Base-by-base conservation (phyloP, 2,329 filamentous ascomycete species). In the Colletotrichum magnum region DNA sequence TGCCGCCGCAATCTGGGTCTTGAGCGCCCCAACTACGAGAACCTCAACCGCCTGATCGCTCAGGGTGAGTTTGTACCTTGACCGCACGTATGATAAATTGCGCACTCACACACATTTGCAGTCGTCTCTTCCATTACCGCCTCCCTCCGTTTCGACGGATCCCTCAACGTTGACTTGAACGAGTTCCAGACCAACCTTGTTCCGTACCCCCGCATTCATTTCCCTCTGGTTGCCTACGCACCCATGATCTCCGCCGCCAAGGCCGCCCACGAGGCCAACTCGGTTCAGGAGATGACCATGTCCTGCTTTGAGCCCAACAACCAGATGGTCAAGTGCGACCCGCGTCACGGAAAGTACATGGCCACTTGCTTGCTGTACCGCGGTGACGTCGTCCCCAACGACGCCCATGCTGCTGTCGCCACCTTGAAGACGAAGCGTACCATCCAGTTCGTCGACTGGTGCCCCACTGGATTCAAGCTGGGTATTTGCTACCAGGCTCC, bases 151-250 rank as follows among this genome's bases (percentile, higher is more conserved):
- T 99, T 98, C 85, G 95, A 98, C 80, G 95, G 95, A 75, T 98
- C 96, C 75, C 93, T 99, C 77, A 99, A 99, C 86, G 96, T 99
- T 86, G 95, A 99, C 84, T 87, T 99, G 76, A 98, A 98, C 89
- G 95, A 99, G 88, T 99, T 99, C 93, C 95, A 99, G 90, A 99
- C 95, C 86, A 99, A 99, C 89, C 86, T 99, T 85, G 95, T 99
- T 72, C 95, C 95, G 72, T 99, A 98, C 87, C 95, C 95, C 74
- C 94, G 95, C 86, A 99, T 99, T 79, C 95, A 99, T 88, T 99
- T 98, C 92, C 95, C 95, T 81, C 93, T 99, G 77, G 95, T 98
- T 79, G 94, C 95, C 74, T 99, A 98, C 82, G 89, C 96, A 52
- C 95, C 95, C 71, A 93, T 99, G 79, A 91, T 98, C 83, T 98